Base-by-base conservation (phyloP, 108 stramenopile species). In the Stephanodiscus triporus region DNA sequence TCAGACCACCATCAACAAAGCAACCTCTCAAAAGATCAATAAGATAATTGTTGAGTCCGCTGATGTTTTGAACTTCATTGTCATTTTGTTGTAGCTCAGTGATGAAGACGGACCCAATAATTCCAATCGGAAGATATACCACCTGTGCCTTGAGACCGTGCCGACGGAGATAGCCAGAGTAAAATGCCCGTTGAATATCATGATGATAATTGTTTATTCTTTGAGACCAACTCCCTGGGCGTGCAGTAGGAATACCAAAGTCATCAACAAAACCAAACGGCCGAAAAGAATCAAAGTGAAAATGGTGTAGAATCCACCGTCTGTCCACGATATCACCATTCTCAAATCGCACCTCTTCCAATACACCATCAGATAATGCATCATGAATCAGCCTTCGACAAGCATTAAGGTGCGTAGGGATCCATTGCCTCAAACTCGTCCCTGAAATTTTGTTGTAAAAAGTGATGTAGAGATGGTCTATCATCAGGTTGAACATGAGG, bases 371-470 rank as follows among this genome's bases (percentile, higher is more conserved):
- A 7, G 13, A 22, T 6, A 76, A 53, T 17, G 47, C 23, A 30
- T 76, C 51, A n/a, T 53, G 32, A 23, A 76, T 68, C 13, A 76
- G 45, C 26, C 20, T 9, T 11, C 75, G 17, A 17, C 66, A 76
- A 19, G 10, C 30, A 29, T 61, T 1, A 50, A 68, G 47, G 36
- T 62, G 37, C 8, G n/a, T 7, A 4, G 74, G 80, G 16, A 81
- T 2, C 80, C 73, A 80, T 48, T 74, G 73, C 4, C 36, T n/a
- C 24, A 80, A 24, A 24, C 66, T 68, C 0, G 49, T 67, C 6
- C 80, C 80, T 5, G 68, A 70, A 9, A 81, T 81, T 49, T 81
- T 81, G 73, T 81, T 53, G 74, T 67, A 75, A 48, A 75, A 75
- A 9, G 66, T 66, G 14, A 6, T 20, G n/a, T 65, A 73, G 14